These are phyloP conservation scores for Russula dissimulans DNA, from an alignment of 768 basidiomycete species.

Conservation along the genomic window DNA sequence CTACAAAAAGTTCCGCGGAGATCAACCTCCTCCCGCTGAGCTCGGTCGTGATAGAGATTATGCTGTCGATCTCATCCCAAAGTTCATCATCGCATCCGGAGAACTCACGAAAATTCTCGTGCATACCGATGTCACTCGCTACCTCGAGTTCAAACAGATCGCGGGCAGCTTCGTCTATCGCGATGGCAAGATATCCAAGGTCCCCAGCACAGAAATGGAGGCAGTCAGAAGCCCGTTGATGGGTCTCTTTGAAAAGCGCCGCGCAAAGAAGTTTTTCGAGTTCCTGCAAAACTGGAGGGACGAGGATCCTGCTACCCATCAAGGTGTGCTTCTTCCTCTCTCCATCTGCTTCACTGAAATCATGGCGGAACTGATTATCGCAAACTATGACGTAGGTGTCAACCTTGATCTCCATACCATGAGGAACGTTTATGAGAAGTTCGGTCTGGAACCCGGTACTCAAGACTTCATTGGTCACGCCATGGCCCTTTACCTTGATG, in stretches of 20 bases:
- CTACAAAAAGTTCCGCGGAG: constrained; percentile 87
- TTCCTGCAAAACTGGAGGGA: constrained; percentile 95
- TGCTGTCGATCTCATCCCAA: constrained; percentile 94
- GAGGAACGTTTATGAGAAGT: constrained; percentile 93
- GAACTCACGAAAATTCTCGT: constrained; percentile 97
- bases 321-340: constrained; percentile 50
- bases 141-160: constrained; percentile 99
- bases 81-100: constrained; percentile 98
- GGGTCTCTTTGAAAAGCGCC: constrained; percentile 98
- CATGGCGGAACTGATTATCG: background rate
- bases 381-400: constrained; percentile 44
- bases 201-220: constrained; percentile 95
- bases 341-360: background rate
- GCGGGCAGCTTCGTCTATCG: constrained; percentile 97
- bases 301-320: constrained; percentile 91
- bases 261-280: constrained; percentile 98
- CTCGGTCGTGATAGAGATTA: constrained; percentile 97
- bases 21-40: constrained; percentile 65
- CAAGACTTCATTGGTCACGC: constrained; percentile 99
- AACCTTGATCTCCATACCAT: constrained; percentile 86
- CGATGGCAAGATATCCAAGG: constrained; percentile 94
- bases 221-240: constrained; percentile 91
- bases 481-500: constrained; percentile 97
- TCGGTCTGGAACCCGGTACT: constrained; percentile 92
- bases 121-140: constrained; percentile 96